Percentiles rank a stretch among this genome's conserved stretches.
phyloP scores from a whole-genome alignment of 2,329 filamentous ascomycete species.

The Colletotrichum chrysophilum region DNA sequence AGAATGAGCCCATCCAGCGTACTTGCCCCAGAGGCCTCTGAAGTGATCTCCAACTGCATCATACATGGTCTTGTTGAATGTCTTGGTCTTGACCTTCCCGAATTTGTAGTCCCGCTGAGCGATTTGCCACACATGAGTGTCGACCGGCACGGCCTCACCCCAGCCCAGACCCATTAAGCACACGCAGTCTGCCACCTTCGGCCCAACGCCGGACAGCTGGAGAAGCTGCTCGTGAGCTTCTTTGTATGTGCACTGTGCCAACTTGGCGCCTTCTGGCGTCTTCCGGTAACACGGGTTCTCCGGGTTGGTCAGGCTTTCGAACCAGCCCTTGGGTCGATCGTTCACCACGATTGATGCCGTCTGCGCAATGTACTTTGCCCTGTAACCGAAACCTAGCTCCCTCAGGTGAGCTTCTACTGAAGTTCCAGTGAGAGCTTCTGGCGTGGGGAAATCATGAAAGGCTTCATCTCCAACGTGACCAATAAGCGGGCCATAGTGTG shows the following conservation, averaged over 20 bases:
- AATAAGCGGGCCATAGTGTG: constrained; percentile 81
- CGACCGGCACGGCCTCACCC: constrained; percentile 93
- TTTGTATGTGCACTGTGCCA: constrained; percentile 68
- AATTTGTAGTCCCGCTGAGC: constrained; percentile 96
- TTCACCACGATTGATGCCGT: constrained; percentile 78
- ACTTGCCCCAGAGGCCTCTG: constrained; percentile 84
- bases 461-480: constrained; percentile 71
- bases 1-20: constrained; percentile 97
- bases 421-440: constrained; percentile 72
- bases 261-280: constrained; percentile 47
- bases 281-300: constrained; percentile 65
- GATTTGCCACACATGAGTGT: constrained; percentile 99
- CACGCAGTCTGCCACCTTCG: constrained; percentile 96
- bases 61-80: constrained; percentile 87
- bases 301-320: constrained; percentile 79
- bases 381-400: constrained; percentile 89
- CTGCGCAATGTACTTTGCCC: constrained; percentile 88
- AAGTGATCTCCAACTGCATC: constrained; percentile 92
- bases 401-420: constrained; percentile 83
- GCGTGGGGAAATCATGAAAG: constrained; percentile 87
- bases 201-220: constrained; percentile 84
- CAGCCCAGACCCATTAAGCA: constrained; percentile 96
- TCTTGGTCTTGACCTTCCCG: constrained; percentile 80
- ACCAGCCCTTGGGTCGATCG: constrained; percentile 74
- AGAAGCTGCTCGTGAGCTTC: constrained; percentile 82